Conservation (phyloP, 306 rosid species). For the Heteromeles arbutifolia region DNA sequence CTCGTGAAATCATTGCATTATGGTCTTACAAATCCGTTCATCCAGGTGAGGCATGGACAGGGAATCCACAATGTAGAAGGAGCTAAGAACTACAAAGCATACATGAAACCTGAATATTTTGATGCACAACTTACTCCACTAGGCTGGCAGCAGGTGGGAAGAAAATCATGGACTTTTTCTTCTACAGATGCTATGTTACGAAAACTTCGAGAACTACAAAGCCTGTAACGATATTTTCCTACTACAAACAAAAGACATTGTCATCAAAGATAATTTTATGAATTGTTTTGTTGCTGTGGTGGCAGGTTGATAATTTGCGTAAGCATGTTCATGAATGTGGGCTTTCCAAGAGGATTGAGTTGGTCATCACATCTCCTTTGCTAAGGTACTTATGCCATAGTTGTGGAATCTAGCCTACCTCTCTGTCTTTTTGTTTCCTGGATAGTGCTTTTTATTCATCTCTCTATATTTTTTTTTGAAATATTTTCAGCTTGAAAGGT, state of each 20-base stretch:
- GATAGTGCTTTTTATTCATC: background rate
- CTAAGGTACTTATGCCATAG: constrained; percentile 24
- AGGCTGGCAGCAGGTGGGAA: constrained; percentile 52
- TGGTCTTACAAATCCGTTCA: constrained; percentile 30
- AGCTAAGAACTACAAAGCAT: constrained; percentile 43
- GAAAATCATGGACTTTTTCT: background rate
- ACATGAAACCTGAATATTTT: constrained; percentile 41
- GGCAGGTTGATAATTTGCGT: constrained; percentile 48
- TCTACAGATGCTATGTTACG: background rate
- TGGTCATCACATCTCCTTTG: constrained; percentile 43
- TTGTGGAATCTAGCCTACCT: background rate
- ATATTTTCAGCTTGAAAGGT: background rate
- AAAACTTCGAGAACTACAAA: constrained; percentile 1
- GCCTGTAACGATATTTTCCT: background rate
- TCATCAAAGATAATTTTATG: background rate
- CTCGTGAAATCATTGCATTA: constrained; percentile 17
- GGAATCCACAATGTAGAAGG: constrained; percentile 56
- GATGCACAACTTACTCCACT: constrained; percentile 47
- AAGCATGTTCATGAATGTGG: constrained; percentile 40
- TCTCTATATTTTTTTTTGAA: background rate
- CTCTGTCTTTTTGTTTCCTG: background rate
- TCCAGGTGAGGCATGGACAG: constrained; percentile 59
- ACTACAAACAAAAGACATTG: background rate
- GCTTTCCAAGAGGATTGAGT: constrained; percentile 40
- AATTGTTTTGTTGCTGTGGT: background rate